A percentile compares a stretch with the other conserved stretches of the same genome.
Evolutionary conservation across 345 rosid genomes (phyloP).

Genomic region (Boechera retrofracta): DNA sequence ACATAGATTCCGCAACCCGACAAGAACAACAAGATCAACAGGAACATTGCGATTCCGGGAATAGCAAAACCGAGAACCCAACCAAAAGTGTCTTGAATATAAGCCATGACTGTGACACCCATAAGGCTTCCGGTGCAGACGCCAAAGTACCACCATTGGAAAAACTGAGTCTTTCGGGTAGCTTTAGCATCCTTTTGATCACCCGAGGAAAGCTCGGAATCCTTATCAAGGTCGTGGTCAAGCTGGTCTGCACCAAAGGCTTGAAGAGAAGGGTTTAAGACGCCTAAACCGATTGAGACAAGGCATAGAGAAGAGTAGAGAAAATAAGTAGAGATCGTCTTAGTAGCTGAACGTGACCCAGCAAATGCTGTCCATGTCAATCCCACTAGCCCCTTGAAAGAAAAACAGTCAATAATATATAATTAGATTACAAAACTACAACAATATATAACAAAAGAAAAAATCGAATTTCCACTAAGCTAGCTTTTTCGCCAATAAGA

Average conservation of each 20-base stretch:
- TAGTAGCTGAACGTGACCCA: slow-evolving; percentile 57
- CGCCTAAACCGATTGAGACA: slow-evolving; percentile 85
- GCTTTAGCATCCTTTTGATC: slow-evolving; percentile 54
- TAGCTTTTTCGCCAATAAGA: slow-evolving; percentile 23
- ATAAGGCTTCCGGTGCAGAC: slow-evolving; percentile 82
- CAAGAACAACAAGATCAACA: slow-evolving; percentile 54
- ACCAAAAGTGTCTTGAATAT: slow-evolving; percentile 84
- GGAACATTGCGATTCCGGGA: slow-evolving; percentile 68
- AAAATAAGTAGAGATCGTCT: slow-evolving; percentile 55
- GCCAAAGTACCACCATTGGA: slow-evolving; percentile 94
- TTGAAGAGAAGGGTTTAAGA: slow-evolving; percentile 85
- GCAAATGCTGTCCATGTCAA: slow-evolving; percentile 82
- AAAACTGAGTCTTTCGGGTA: slow-evolving; percentile 63
- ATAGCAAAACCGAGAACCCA: slow-evolving; percentile 93
- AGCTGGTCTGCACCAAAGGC: slow-evolving; percentile 96
- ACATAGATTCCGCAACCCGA: slow-evolving; percentile 63
- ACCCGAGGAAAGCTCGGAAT: slow-evolving; percentile 46
- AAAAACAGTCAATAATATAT: neutral
- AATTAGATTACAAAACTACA: neutral
- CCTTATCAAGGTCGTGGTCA: slow-evolving; percentile 50
- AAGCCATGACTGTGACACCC: slow-evolving; percentile 88
- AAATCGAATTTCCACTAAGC: slow-evolving; percentile 25
- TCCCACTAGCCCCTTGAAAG: slow-evolving; percentile 74
- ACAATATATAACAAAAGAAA: neutral
- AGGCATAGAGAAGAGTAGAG: slow-evolving; percentile 74